phyloP scores from a whole-genome alignment of 129 eudicot genomes.

The Tanacetum coccineum region DNA sequence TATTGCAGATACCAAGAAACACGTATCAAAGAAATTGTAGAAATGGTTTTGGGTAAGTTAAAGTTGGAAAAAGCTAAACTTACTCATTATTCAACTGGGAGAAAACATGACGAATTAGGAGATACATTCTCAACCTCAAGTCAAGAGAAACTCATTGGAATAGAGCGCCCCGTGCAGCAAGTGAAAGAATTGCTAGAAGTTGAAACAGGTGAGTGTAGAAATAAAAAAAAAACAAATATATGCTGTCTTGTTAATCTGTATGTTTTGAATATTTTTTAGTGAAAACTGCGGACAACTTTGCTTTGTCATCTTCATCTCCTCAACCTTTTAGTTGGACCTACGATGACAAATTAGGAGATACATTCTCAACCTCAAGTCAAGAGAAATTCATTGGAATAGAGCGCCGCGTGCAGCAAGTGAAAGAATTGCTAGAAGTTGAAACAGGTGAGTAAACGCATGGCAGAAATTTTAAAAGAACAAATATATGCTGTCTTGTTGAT shows the following conservation, averaged over 20 bases:
- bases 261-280: not conserved
- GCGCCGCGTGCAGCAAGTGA: conserved; percentile 14
- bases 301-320: not conserved
- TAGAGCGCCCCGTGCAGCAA: conserved; percentile 12
- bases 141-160: conserved; percentile 1
- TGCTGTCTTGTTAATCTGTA: not conserved
- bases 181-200: conserved; percentile 13
- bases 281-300: conserved; percentile 2
- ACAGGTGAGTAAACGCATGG: not conserved
- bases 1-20: conserved; percentile 12
- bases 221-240: not conserved
- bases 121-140: not conserved
- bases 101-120: not conserved
- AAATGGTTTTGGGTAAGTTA: conserved; percentile 14
- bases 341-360: conserved; percentile 1
- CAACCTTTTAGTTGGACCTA: not conserved
- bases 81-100: not conserved
- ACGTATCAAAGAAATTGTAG: conserved; percentile 10
- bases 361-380: not conserved
- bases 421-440: conserved; percentile 7
- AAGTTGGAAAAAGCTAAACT: not conserved
- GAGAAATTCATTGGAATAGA: conserved; percentile 8
- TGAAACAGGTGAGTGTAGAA: not conserved
- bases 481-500: not conserved
- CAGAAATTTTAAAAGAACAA: not conserved